Evolutionary conservation across 2,329 filamentous ascomycete species (phyloP).

Genomic region (Neocatenulostroma microsporum): DNA sequence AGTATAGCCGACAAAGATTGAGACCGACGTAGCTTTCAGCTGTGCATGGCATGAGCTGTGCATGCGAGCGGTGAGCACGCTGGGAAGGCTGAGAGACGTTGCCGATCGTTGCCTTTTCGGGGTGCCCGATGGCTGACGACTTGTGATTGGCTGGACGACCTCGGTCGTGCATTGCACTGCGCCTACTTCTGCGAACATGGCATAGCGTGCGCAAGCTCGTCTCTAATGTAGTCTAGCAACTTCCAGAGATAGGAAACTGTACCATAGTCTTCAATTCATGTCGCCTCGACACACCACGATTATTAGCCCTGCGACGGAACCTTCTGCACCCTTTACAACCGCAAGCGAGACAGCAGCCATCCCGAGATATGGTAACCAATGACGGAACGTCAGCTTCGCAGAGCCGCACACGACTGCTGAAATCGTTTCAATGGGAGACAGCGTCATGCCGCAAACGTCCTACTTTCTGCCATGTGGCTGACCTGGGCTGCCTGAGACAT

Average conservation of each 20-base stretch:
- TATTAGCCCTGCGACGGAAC: too few species aligned
- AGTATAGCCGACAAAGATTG: slow-evolving; percentile 98
- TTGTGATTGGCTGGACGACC: slow-evolving; percentile 4
- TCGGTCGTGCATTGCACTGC: slow-evolving; percentile 1
- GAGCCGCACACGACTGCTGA: slow-evolving; percentile 2
- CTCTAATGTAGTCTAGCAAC: neutral
- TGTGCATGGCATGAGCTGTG: slow-evolving; percentile 2
- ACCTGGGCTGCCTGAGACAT: slow-evolving; percentile 1
- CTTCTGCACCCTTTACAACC: slow-evolving; percentile 1
- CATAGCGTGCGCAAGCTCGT: slow-evolving; percentile 4
- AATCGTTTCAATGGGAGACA: neutral
- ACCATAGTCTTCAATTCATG: slow-evolving; percentile 1
- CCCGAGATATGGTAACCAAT: slow-evolving; percentile 6
- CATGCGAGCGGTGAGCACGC: too few species aligned
- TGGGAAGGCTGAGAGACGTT: too few species aligned
- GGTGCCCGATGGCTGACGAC: too few species aligned
- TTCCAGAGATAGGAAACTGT: neutral
- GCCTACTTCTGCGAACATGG: slow-evolving; percentile 4
- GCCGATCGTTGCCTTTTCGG: neutral
- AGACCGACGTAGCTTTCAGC: slow-evolving; percentile 30
- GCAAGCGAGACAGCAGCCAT: neutral
- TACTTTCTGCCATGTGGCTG: neutral
- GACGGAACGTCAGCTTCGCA: neutral
- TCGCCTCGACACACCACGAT: too few species aligned
- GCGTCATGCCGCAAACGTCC: slow-evolving; percentile 1